These are phyloP conservation scores for Guillardia theta DNA, from an alignment of 78 protist species.

Conservation along the genomic window DNA sequence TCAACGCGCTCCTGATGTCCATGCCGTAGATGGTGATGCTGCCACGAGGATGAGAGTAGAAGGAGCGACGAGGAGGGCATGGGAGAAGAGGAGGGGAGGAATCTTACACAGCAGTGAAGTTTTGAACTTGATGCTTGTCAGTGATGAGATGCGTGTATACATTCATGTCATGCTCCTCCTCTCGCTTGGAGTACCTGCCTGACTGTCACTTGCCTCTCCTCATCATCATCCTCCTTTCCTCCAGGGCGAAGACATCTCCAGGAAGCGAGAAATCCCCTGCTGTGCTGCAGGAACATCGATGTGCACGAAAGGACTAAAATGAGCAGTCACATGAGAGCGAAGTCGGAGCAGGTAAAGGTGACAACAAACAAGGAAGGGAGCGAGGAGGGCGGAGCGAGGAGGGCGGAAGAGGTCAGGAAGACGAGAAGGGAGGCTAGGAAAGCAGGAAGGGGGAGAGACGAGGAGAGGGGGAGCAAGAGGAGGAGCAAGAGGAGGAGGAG, in stretches of 20 bases:
- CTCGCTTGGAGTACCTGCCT: background rate
- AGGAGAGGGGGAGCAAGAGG: background rate
- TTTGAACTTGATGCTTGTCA: background rate
- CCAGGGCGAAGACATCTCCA: background rate
- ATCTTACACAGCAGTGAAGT: background rate
- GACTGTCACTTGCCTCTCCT: background rate
- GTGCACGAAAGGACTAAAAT: slow-evolving; percentile 3
- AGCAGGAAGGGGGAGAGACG: background rate
- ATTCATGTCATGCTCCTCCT: background rate
- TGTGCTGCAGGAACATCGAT: background rate
- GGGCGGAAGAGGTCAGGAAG: background rate
- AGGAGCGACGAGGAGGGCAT: background rate
- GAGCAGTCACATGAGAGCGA: no score
- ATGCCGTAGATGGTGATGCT: no score
- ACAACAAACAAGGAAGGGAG: background rate
- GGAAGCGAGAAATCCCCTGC: background rate
- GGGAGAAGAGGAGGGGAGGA: background rate
- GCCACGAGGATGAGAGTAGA: background rate
- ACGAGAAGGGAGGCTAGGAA: background rate
- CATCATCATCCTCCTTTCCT: background rate
- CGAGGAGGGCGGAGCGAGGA: background rate
- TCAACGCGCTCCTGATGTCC: no score
- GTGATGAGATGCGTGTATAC: slow-evolving; percentile 14
- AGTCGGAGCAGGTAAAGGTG: no score
- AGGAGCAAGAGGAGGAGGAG: background rate